Evolutionary conservation across 352 stramenopile species (phyloP).

Genomic region (Globisporangium yorkense): DNA sequence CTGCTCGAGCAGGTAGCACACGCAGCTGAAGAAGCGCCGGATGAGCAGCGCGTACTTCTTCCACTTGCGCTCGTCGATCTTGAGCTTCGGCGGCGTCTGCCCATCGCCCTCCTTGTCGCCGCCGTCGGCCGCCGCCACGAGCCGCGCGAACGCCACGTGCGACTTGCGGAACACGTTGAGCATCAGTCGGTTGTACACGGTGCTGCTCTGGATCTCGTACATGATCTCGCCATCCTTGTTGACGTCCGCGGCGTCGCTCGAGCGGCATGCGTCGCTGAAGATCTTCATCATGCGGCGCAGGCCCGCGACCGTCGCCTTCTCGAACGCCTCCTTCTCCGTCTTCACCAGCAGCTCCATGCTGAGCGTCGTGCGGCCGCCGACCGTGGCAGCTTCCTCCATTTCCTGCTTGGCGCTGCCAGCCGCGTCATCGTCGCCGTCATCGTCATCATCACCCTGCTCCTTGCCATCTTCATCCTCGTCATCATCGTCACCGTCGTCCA

Average conservation of each 20-base stretch:
- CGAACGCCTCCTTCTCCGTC: constrained; percentile 89
- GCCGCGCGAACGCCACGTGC: constrained; percentile 80
- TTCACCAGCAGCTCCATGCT: constrained; percentile 71
- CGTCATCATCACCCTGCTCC: constrained; percentile 8
- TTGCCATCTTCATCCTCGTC: constrained; percentile 23
- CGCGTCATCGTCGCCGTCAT: constrained; percentile 6
- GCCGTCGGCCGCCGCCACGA: constrained; percentile 40
- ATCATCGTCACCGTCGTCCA: constrained; percentile 26
- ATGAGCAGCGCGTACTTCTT: constrained; percentile 81
- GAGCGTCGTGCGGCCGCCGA: constrained; percentile 50
- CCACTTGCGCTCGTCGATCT: constrained; percentile 76
- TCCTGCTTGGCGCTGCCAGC: constrained; percentile 9
- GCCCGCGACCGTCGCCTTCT: constrained; percentile 79
- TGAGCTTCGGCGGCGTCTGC: constrained; percentile 16
- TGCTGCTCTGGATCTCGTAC: constrained; percentile 91
- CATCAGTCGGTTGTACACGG: constrained; percentile 95
- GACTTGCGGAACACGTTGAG: constrained; percentile 89
- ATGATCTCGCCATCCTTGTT: constrained; percentile 70
- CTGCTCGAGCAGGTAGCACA: constrained; percentile 90
- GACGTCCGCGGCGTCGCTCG: constrained; percentile 79
- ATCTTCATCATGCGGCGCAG: constrained; percentile 91
- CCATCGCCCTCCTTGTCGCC: constrained; percentile 24
- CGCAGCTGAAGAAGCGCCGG: constrained; percentile 89
- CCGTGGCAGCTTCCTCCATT: constrained; percentile 18
- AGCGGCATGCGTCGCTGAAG: constrained; percentile 93